Conservation (phyloP, 2,329 filamentous ascomycete species). For the Pestalotiopsis fici region DNA sequence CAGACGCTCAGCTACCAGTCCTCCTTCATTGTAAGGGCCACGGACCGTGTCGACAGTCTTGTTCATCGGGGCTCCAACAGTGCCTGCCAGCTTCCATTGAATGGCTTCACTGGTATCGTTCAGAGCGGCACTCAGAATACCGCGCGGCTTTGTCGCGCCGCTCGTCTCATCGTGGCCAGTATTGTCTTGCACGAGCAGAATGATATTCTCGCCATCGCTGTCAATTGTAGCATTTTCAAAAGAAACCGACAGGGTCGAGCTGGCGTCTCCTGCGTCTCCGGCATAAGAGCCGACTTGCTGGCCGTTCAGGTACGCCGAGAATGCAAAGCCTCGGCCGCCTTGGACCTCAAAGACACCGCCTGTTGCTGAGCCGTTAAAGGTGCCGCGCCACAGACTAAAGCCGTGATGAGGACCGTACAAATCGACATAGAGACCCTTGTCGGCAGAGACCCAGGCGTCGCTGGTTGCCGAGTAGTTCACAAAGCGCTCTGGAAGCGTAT, state of each 20-base stretch:
- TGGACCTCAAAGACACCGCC: conserved; percentile 62
- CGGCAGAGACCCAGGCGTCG: not conserved
- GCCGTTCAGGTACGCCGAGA: conserved; percentile 65
- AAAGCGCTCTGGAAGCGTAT: not conserved
- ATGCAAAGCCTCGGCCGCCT: conserved; percentile 69
- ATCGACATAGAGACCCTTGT: conserved; percentile 56
- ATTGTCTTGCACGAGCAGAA: conserved; percentile 60
- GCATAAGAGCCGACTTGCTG: conserved; percentile 65
- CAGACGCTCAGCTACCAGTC: conserved; percentile 61
- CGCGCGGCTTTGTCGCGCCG: conserved; percentile 58
- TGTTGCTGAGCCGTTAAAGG: conserved; percentile 64
- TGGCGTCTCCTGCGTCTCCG: conserved; percentile 39
- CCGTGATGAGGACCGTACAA: conserved; percentile 78
- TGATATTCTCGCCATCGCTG: not conserved
- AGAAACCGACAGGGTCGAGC: not conserved
- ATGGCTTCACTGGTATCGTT: conserved; percentile 40
- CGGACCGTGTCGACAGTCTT: conserved; percentile 58
- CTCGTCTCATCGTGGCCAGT: conserved; percentile 69
- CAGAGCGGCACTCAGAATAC: conserved; percentile 62
- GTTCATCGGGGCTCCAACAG: conserved; percentile 60
- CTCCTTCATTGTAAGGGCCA: conserved; percentile 68
- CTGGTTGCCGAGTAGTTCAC: not conserved
- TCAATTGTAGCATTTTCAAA: not conserved
- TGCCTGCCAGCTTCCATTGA: conserved; percentile 68
- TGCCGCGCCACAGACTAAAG: conserved; percentile 68